A percentile compares a stretch with the other conserved stretches of the same genome.
Conservation (phyloP, 1,284 basidiomycete species). For the Cryptococcus amylolentus region DNA sequence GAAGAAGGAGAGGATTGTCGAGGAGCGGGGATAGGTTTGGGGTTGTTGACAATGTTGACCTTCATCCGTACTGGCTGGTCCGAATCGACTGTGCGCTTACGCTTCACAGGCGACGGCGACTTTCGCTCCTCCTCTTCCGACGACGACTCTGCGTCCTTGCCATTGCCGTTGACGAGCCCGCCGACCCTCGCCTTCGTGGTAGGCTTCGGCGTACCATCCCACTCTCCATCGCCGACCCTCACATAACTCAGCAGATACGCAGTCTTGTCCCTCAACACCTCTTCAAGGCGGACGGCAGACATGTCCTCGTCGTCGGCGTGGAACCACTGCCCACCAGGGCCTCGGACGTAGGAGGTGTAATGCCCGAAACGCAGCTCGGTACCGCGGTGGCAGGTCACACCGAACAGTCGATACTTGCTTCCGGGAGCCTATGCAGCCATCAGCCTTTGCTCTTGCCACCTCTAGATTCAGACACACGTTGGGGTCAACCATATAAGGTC, state of each 20-base stretch:
- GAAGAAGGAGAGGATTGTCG: neutral
- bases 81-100: neutral
- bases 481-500: conserved; percentile 77
- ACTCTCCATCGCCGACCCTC: conserved; percentile 43
- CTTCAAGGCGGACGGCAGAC: conserved; percentile 39
- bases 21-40: neutral
- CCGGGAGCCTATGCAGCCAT: conserved; percentile 51
- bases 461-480: conserved; percentile 42
- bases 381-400: conserved; percentile 89
- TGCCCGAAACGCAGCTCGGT: conserved; percentile 92
- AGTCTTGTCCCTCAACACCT: conserved; percentile 65
- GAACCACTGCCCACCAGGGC: conserved; percentile 70
- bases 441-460: neutral
- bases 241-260: conserved; percentile 95
- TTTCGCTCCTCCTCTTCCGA: conserved; percentile 43
- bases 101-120: neutral
- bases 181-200: neutral
- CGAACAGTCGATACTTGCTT: conserved; percentile 82
- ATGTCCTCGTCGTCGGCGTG: conserved; percentile 92
- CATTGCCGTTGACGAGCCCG: neutral
- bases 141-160: conserved; percentile 50
- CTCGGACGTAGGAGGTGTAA: conserved; percentile 84
- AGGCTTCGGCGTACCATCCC: neutral
- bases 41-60: neutral
- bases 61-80: neutral